A percentile compares a stretch with the other conserved stretches of the same genome.
These are phyloP conservation scores for Penicillium pulvis DNA, from an alignment of 495 filamentous ascomycete species.

Conservation along the genomic window DNA sequence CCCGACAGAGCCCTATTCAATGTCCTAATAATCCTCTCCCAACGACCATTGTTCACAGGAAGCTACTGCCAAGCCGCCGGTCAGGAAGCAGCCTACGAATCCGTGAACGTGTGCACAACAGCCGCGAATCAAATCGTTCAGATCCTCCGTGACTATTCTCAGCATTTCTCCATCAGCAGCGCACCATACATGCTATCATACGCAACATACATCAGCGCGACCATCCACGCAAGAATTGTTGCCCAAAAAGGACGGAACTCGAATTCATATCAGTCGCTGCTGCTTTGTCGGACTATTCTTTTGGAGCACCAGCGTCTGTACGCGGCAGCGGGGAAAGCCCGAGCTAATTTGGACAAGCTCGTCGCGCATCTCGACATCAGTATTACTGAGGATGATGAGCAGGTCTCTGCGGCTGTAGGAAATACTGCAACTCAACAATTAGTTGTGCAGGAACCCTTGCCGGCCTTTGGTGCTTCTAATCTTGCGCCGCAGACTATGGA, in stretches of 20 bases:
- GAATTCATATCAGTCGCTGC: constrained; percentile 24
- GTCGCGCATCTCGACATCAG: constrained; percentile 20
- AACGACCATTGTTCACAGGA: constrained; percentile 30
- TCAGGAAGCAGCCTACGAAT: constrained; percentile 27
- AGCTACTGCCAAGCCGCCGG: constrained; percentile 13
- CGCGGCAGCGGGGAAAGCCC: constrained; percentile 27
- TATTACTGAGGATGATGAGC: constrained; percentile 7
- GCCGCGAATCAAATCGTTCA: constrained; percentile 36
- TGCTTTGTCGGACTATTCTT: constrained; percentile 23
- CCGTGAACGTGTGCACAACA: constrained; percentile 30
- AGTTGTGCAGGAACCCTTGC: background rate
- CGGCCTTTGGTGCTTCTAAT: background rate
- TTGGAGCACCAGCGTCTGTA: constrained; percentile 24
- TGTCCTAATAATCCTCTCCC: constrained; percentile 32
- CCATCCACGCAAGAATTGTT: constrained; percentile 34
- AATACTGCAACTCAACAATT: background rate
- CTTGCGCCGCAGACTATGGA: constrained; percentile 9
- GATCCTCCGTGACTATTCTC: constrained; percentile 31
- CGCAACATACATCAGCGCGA: constrained; percentile 38
- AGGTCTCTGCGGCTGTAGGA: background rate
- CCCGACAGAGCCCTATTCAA: constrained; percentile 31
- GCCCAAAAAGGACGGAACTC: constrained; percentile 29
- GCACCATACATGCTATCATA: constrained; percentile 39
- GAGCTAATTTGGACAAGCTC: constrained; percentile 25
- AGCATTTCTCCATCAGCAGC: constrained; percentile 27